Evolutionary conservation across 371 early-diverging fungal species (phyloP), one percentile per base, ranked within the genome.

Genomic region (Mucor irregularis): DNA sequence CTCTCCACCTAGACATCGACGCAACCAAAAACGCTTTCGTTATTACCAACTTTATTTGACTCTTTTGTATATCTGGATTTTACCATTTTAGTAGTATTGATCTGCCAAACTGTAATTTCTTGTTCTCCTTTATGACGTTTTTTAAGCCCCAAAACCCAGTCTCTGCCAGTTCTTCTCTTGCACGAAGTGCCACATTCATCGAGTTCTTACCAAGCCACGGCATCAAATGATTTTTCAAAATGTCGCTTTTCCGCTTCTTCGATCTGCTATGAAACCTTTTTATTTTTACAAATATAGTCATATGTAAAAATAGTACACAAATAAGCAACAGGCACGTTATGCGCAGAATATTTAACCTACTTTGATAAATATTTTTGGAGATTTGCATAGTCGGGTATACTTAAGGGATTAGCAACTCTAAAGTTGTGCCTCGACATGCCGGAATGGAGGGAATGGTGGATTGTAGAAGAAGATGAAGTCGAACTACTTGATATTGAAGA

Each of bases 1-100:
- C 52, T 22, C 63, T 61, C 77, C 77, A 76, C 77, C 77, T 76
- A 57, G 26, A 3, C 13, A 17, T 22, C 26, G n/a, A 38, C 38
- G 21, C n/a, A n/a, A n/a, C n/a, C n/a, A n/a, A n/a, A n/a, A n/a
- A n/a, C n/a, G n/a, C n/a, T n/a, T n/a, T n/a, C n/a, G n/a, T n/a
- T 39, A 39, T 39, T 39, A 39, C 16, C 39, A 19, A 39, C 21
- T 39, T 19, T 39, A n/a, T 21, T 47, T 47, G 2, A 31, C 19
- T 46, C 25, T 46, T 31, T 13, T 5, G 5, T 43, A 9, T 24
- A 24, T 11, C n/a, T 7, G 6, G 5, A 42, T 34, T 25, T 26
- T 46, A 69, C 69, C 69, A 69, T 64, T 53, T 44, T 2, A 65
- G 33, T 10, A 69, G 25, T 6, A 56, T 62, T 9, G 30, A 45